Conservation (phyloP, 148 eudicot species). For the Nepenthes gracilis region DNA sequence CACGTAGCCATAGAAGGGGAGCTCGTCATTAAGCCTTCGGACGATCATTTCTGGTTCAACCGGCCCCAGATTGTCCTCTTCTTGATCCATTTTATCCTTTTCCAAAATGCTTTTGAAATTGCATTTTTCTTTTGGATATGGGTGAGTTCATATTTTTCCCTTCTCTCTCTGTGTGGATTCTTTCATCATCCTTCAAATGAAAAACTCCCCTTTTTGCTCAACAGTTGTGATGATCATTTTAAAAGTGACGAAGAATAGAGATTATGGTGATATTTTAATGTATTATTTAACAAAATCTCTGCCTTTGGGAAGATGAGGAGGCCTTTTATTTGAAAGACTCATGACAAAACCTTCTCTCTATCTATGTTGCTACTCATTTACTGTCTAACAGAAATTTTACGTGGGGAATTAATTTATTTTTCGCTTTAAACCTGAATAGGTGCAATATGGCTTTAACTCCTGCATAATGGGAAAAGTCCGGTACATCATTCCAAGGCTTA, state of each 20-base stretch:
- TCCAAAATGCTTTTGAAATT: conserved; percentile 81
- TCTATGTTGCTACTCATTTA: neutral
- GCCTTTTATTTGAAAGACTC: too few relatives aligned
- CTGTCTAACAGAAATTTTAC: neutral
- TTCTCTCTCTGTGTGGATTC: neutral
- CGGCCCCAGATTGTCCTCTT: conserved; percentile 46
- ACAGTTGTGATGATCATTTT: too few relatives aligned
- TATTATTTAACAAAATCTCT: too few relatives aligned
- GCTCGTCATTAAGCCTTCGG: conserved; percentile 59
- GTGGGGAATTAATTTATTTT: neutral
- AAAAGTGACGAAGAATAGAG: too few relatives aligned
- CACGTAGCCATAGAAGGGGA: conserved; percentile 64
- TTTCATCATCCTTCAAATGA: too few relatives aligned
- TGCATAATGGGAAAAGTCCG: conserved; percentile 66
- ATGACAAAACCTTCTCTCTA: neutral
- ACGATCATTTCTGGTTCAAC: conserved; percentile 71
- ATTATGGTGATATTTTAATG: too few relatives aligned
- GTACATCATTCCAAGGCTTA: conserved; percentile 52
- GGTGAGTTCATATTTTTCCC: conserved; percentile 24
- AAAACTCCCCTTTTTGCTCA: too few relatives aligned
- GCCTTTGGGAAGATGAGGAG: too few relatives aligned
- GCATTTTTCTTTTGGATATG: conserved; percentile 80
- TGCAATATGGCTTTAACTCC: conserved; percentile 51
- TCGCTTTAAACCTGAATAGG: conserved; percentile 13
- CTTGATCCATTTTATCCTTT: conserved; percentile 57